These are phyloP conservation scores for Irpex sp. DNA, from an alignment of 1,284 basidiomycete genomes.

Conservation along the genomic window DNA sequence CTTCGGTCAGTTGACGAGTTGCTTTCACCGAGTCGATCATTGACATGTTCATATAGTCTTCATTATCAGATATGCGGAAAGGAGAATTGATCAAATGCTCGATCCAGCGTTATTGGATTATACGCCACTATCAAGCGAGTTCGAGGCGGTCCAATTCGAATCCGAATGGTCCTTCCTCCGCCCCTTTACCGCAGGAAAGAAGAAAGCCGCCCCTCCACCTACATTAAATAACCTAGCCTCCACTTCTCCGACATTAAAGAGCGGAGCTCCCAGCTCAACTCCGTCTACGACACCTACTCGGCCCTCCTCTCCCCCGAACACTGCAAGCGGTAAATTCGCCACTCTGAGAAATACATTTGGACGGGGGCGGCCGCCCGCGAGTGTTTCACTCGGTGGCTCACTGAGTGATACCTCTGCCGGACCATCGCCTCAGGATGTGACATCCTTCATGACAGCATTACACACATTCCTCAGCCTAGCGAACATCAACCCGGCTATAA, in stretches of 20 bases:
- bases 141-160: slow-evolving; percentile 88
- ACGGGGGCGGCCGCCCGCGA: slow-evolving; percentile 41
- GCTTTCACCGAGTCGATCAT: background rate
- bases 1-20: slow-evolving; percentile 56
- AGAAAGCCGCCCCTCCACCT: slow-evolving; percentile 34
- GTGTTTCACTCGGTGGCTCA: slow-evolving; percentile 20
- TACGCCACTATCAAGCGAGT: slow-evolving; percentile 73
- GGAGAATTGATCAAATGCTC: slow-evolving; percentile 83
- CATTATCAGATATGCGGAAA: slow-evolving; percentile 90
- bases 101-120: slow-evolving; percentile 86
- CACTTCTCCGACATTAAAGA: slow-evolving; percentile 40
- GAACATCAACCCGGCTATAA: slow-evolving; percentile 88
- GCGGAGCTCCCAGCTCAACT: slow-evolving; percentile 29
- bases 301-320: slow-evolving; percentile 34
- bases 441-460: slow-evolving; percentile 83
- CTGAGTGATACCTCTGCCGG: slow-evolving; percentile 42
- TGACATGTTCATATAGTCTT: slow-evolving; percentile 61
- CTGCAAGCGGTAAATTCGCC: slow-evolving; percentile 39
- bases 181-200: slow-evolving; percentile 71
- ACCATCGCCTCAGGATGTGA: slow-evolving; percentile 63
- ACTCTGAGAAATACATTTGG: slow-evolving; percentile 62
- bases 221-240: slow-evolving; percentile 35
- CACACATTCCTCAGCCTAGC: slow-evolving; percentile 84
- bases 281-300: slow-evolving; percentile 37
- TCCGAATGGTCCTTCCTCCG: slow-evolving; percentile 94